Base-by-base conservation (phyloP, 345 rosid genomes). In the Gossypium arboreum region DNA sequence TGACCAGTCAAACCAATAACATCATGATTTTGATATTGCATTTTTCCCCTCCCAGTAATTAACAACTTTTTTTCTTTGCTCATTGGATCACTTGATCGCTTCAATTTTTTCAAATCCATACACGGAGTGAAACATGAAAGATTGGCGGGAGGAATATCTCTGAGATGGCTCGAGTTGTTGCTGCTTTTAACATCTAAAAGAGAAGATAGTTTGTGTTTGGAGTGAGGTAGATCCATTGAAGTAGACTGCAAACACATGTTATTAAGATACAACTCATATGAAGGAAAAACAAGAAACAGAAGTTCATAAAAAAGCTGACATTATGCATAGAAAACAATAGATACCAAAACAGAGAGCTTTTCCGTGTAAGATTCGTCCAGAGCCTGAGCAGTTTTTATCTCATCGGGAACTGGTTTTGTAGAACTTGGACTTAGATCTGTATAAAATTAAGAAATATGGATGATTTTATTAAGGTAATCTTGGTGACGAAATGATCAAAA, bases 131-230 rank as follows among this genome's bases (percentile, higher is more conserved):
- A 85, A 83, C 87, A 88, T 68, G 93, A 83, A 45, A 84, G 85
- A 81, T 93, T 93, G 43, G 98, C 98, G 68, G 99, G 93, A 82
- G 84, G 85, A 78, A 88, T 72, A 66, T 78, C 90, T 75, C 79
- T 77, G 54, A 89, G 58, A 77, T 76, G 85, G 80, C 79, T 77
- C 34, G 77, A 69, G 69, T n/a, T 75, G 76, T 63, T 81, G 67
- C 79, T 70, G 72, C 81, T 81, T 82, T 85, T 85, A 75, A 62
- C 81, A 80, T 80, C 85, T 78, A 71, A 76, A 24, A 63, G 78
- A 75, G 86, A 81, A 72, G 86, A 78, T 6, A 75, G 13, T 18
- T 84, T 79, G 65, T 76, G 61, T 7, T 41, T 12, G 71, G 70
- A 34, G 79, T 22, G 22, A 73, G 58, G 71, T 74, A 79, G 77